Evolutionary conservation across 495 filamentous ascomycete species (phyloP).

Genomic region (Immersiella caudata): DNA sequence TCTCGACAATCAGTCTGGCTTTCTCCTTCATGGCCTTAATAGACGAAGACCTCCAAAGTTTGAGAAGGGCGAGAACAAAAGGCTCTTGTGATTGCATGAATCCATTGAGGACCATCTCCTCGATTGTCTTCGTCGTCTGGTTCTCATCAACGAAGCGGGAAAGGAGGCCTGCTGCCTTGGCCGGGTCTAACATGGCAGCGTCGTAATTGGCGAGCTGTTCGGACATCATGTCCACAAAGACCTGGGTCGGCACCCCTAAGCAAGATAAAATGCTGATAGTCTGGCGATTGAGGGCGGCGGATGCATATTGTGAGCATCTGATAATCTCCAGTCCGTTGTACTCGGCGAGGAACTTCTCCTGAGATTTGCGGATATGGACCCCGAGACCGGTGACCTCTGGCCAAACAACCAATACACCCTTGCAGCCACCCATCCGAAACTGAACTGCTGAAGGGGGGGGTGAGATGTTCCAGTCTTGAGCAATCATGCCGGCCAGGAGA

Average conservation of each 20-base stretch:
- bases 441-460: slow-evolving; percentile 80
- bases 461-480: slow-evolving; percentile 61
- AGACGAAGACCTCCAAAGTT: slow-evolving; percentile 80
- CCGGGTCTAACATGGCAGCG: slow-evolving; percentile 64
- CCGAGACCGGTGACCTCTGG: slow-evolving; percentile 62
- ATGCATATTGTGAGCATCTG: slow-evolving; percentile 70
- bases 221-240: slow-evolving; percentile 69
- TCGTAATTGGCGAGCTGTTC: slow-evolving; percentile 66
- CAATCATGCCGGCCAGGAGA: slow-evolving; percentile 70
- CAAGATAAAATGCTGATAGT: slow-evolving; percentile 81
- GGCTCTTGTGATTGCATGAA: slow-evolving; percentile 78
- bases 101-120: slow-evolving; percentile 73
- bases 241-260: slow-evolving; percentile 67
- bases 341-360: slow-evolving; percentile 80
- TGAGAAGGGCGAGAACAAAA: slow-evolving; percentile 74
- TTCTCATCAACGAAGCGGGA: slow-evolving; percentile 82
- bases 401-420: slow-evolving; percentile 80
- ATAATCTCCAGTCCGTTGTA: slow-evolving; percentile 82
- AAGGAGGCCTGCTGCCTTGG: slow-evolving; percentile 65
- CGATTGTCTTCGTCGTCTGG: slow-evolving; percentile 71
- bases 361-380: slow-evolving; percentile 76
- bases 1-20: slow-evolving; percentile 76
- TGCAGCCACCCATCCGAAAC: slow-evolving; percentile 88
- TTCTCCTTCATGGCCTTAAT: slow-evolving; percentile 90
- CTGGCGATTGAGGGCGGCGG: slow-evolving; percentile 84